Base-by-base conservation (phyloP, 768 basidiomycete species). In the Mycena olivaceomarginata region DNA sequence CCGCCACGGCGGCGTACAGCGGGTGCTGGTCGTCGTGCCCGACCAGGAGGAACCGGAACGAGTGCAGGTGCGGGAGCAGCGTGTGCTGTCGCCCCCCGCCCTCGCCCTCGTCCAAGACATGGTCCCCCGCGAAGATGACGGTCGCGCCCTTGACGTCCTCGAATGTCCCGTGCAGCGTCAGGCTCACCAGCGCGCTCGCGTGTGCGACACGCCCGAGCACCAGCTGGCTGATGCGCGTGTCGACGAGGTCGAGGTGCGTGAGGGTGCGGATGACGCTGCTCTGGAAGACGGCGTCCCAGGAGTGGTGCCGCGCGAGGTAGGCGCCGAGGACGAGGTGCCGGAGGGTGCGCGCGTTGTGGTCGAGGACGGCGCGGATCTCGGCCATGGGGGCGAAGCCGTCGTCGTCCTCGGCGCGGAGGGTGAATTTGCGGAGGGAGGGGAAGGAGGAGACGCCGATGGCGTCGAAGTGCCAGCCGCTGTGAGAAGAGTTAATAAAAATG, bases 391-490 rank as follows among this genome's bases (percentile, higher is more conserved):
- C 93, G 77, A 91, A 92, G 12, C 93, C 93, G 76, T 93, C 92
- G 84, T 93, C 92, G 82, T 94, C 93, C 79, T 93, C 93, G 2
- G 93, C 93, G 16, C 93, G 89, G 16, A 94, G 86, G 31, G 92
- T 93, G 85, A 94, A 94, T 81, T 92, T 92, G 70, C 88, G 89
- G 18, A 94, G 87, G 66, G 90, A 88, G 11, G 83, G 85, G 85
- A 94, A 94, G 1, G 89, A 88, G n/a, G 91, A 92, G 48, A 94
- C 92, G 48, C 93, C 93, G 13, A 91, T 91, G 15, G 93, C 93
- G 78, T 94, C 93, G 79, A 94, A 94, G 83, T 94, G 93, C 92
- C 92, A 94, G 2, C 93, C 93, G 60, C 91, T 92, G 76, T 31
- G 56, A 57, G n/a, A 31, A 31, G 31, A 31, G 31, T 64, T 40